phyloP scores from a whole-genome alignment of 2,329 filamentous ascomycete species.

The Sclerotinia borealis region DNA sequence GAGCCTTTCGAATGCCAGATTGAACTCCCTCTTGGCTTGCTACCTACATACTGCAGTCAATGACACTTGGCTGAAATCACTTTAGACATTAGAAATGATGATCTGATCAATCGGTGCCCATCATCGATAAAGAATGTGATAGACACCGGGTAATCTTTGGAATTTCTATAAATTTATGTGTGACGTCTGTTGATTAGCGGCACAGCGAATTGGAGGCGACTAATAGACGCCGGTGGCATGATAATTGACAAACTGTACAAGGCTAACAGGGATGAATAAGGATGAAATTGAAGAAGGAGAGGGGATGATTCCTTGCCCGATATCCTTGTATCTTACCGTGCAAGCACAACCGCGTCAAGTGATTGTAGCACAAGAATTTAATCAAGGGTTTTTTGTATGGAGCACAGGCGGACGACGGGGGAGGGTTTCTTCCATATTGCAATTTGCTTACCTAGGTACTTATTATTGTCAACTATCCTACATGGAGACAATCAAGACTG shows the following conservation, averaged over 20 bases:
- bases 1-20: not conserved
- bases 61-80: not conserved
- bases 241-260: not conserved
- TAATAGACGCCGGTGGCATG: constrained; percentile 12
- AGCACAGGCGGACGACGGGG: not conserved
- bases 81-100: not conserved
- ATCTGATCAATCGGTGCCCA: constrained; percentile 15
- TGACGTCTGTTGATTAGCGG: constrained; percentile 11
- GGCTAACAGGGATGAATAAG: not conserved
- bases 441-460: not conserved
- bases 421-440: not conserved
- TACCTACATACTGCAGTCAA: not conserved
- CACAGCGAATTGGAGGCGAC: constrained; percentile 4
- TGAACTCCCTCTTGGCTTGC: not conserved
- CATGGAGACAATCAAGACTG: not conserved
- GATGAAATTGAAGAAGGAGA: not conserved
- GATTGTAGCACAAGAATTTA: not conserved
- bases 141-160: not conserved
- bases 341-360: not conserved
- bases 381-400: not conserved
- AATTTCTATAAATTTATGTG: not conserved
- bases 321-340: not conserved
- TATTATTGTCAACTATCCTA: not conserved
- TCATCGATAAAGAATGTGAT: constrained; percentile 20
- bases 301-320: not conserved